phyloP scores from a whole-genome alignment of 371 early-diverging fungal genomes.

The Phascolomyces articulosus region DNA sequence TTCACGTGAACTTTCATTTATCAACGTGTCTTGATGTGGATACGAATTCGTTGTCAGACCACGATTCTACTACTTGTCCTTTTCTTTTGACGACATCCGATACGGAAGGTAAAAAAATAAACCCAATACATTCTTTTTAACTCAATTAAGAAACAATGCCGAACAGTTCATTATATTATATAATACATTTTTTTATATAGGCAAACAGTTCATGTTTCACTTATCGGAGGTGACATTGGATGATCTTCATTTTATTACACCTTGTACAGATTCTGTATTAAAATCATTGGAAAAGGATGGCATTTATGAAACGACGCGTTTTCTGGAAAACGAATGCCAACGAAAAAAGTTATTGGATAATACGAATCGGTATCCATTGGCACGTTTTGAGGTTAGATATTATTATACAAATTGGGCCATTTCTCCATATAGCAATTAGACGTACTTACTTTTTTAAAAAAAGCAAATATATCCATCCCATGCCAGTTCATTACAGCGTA shows the following conservation, averaged over 20 bases:
- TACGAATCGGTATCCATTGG: background rate
- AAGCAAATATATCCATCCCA: too few relatives aligned
- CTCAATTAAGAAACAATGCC: background rate
- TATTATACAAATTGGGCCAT: too few relatives aligned
- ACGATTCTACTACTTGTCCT: background rate
- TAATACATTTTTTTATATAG: background rate
- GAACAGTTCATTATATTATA: background rate
- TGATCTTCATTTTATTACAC: constrained; percentile 4
- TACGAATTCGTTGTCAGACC: background rate
- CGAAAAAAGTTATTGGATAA: background rate
- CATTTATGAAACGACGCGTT: background rate
- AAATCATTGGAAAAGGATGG: constrained; percentile 1
- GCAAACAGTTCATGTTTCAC: constrained; percentile 1
- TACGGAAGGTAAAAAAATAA: background rate
- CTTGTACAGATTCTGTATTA: background rate
- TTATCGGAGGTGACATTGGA: constrained; percentile 1
- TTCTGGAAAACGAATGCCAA: background rate
- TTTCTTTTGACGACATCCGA: too few relatives aligned
- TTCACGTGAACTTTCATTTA: background rate
- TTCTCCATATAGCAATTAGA: too few relatives aligned
- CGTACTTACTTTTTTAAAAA: too few relatives aligned
- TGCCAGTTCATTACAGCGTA: background rate
- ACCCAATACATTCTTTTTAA: too few relatives aligned
- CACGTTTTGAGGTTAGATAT: background rate
- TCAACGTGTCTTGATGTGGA: background rate